Evolutionary conservation across 495 filamentous ascomycete species (phyloP).

Genomic region (Cercophora samala): DNA sequence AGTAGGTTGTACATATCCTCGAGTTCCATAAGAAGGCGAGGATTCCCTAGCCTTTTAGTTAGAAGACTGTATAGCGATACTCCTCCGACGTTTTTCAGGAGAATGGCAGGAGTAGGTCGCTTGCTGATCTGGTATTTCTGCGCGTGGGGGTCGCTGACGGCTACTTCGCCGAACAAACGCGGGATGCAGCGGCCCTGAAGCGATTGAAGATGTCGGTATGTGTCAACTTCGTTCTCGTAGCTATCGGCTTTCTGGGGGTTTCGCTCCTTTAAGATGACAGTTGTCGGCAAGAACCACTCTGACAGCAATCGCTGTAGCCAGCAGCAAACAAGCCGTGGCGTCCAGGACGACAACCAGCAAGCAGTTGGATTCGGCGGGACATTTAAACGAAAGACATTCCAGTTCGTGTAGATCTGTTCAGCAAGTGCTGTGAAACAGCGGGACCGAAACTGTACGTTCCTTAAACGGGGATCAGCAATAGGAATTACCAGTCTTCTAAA

Average conservation of each 20-base stretch:
- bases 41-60: slow-evolving; percentile 11
- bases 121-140: slow-evolving; percentile 15
- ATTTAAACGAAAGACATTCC: slow-evolving; percentile 12
- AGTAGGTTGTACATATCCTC: slow-evolving; percentile 8
- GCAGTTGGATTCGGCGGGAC: slow-evolving; percentile 13
- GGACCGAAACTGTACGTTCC: slow-evolving; percentile 15
- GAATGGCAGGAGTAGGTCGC: slow-evolving; percentile 14
- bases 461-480: slow-evolving; percentile 6
- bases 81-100: slow-evolving; percentile 15
- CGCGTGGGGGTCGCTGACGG: slow-evolving; percentile 4
- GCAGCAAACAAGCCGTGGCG: slow-evolving; percentile 9
- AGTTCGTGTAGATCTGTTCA: slow-evolving; percentile 12
- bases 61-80: slow-evolving; percentile 12
- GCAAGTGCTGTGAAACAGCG: slow-evolving; percentile 11
- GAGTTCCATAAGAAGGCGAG: slow-evolving; percentile 12
- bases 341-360: slow-evolving; percentile 10
- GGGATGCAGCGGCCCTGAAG: slow-evolving; percentile 15
- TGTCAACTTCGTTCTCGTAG: slow-evolving; percentile 13
- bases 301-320: slow-evolving; percentile 15
- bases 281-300: slow-evolving; percentile 17
- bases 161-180: slow-evolving; percentile 12
- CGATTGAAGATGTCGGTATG: slow-evolving; percentile 10
- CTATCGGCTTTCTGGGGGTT: slow-evolving; percentile 10
- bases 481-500: slow-evolving; percentile 1
- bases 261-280: slow-evolving; percentile 17